Evolutionary conservation across 352 stramenopile species (phyloP), one percentile per base, ranked within the genome.

Genomic region (Globisporangium megalacanthum): DNA sequence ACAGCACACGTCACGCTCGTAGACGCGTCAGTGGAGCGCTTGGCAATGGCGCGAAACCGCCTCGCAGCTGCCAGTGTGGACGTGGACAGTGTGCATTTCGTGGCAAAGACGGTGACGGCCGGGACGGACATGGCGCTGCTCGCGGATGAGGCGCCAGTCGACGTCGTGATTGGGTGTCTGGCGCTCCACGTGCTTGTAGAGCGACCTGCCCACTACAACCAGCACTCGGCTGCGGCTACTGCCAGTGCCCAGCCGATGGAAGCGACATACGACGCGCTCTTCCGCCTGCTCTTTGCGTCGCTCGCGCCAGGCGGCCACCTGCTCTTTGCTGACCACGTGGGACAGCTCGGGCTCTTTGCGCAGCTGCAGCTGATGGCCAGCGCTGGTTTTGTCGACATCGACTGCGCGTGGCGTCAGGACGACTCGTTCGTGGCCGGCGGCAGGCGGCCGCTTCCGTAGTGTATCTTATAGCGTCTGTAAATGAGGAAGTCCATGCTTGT

Each of bases 391-490:
- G 65, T 79, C 37, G 80, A 93, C 54, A 73, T 93, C 2, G 83
- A 91, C 57, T 87, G 80, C 33, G 73, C 80, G 39, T 93, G 83
- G 83, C 68, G 83, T 31, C 69, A 89, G 55, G 59, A 62, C n/a
- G 83, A 89, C 42, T 91, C 80, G 42, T 93, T 93, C 42, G 78
- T 91, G 17, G 72, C 79, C 6, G 80, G 83, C 20, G 83, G 68
- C 3, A 70, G 76, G 5, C 77, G 73, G 33, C 75, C 79, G 13
- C 9, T 52, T 39, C 6, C 2, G 35, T 13, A 29, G 4, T 29
- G 25, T 29, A n/a, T n/a, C n/a, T n/a, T n/a, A n/a, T n/a, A 29
- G 25, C 25, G 25, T 29, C 25, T 29, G 1, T 29, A 29, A 4
- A 4, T 29, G n/a, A n/a, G n/a, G n/a, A 29, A 29, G 25, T 29